Percentiles rank a stretch among this genome's conserved stretches.
Conservation (phyloP, 2,329 filamentous ascomycete species). For the Xylaria sp. region DNA sequence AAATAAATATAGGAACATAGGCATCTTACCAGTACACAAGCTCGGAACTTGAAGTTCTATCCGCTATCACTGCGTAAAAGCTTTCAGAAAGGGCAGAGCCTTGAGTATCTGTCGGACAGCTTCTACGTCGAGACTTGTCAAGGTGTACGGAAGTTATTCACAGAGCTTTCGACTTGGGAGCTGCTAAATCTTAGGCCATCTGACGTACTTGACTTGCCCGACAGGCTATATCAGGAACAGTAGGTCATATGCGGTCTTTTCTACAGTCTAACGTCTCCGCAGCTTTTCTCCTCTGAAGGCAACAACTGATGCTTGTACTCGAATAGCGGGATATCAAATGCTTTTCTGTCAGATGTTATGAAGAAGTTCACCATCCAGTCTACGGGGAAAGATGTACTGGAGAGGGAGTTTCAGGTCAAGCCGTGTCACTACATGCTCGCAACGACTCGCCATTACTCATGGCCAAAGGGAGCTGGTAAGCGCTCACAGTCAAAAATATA, state of each 20-base stretch:
- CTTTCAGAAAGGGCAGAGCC: constrained; percentile 43
- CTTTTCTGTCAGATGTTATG: constrained; percentile 50
- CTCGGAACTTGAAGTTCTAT: constrained; percentile 61
- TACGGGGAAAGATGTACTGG: constrained; percentile 53
- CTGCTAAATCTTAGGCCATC: constrained; percentile 57
- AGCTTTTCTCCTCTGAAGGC: background rate
- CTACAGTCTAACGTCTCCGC: background rate
- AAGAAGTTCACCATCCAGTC: constrained; percentile 55
- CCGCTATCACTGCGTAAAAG: constrained; percentile 53
- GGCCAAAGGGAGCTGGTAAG: constrained; percentile 60
- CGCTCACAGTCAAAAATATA: background rate
- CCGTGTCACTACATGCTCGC: constrained; percentile 53
- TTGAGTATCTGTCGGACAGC: constrained; percentile 47
- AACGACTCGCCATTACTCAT: constrained; percentile 60
- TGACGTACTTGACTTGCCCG: constrained; percentile 55
- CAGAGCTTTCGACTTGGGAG: constrained; percentile 55
- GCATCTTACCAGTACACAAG: constrained; percentile 44
- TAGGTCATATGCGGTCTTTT: constrained; percentile 9
- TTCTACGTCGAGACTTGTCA: constrained; percentile 50
- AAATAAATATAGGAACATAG: background rate
- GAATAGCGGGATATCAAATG: constrained; percentile 52
- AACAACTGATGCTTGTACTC: background rate
- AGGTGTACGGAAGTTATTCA: constrained; percentile 51
- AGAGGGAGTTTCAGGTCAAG: constrained; percentile 50
- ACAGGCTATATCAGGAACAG: constrained; percentile 53